A percentile compares a stretch with the other conserved stretches of the same genome.
phyloP scores from a whole-genome alignment of 495 filamentous ascomycete species.

The Friedmanniomyces endolithicus region DNA sequence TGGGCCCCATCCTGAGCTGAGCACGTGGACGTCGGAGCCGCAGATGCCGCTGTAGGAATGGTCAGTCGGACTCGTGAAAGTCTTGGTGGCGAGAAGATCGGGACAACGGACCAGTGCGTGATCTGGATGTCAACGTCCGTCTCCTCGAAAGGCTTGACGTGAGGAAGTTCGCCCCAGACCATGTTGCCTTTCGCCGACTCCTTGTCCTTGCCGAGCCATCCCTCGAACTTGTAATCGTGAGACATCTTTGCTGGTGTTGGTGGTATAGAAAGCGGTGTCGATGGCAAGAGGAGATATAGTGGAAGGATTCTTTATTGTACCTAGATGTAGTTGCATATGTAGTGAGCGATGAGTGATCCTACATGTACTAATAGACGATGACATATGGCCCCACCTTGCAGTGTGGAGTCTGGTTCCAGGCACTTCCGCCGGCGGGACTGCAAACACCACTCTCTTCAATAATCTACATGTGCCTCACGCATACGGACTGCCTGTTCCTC shows the following conservation, averaged over 20 bases:
- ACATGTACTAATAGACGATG: too few relatives aligned
- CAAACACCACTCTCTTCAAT: too few relatives aligned
- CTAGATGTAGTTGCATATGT: too few relatives aligned
- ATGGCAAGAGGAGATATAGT: neutral
- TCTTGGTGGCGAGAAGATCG: slow-evolving; percentile 48
- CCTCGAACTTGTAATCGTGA: slow-evolving; percentile 46
- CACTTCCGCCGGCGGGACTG: too few relatives aligned
- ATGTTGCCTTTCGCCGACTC: slow-evolving; percentile 55
- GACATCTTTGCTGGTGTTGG: slow-evolving; percentile 1
- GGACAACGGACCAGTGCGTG: slow-evolving; percentile 50
- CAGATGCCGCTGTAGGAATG: neutral
- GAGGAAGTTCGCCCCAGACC: slow-evolving; percentile 38
- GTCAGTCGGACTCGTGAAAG: neutral
- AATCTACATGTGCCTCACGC: too few relatives aligned
- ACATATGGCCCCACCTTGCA: too few relatives aligned
- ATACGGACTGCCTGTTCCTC: too few relatives aligned
- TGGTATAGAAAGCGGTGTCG: neutral
- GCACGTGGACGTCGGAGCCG: slow-evolving; percentile 48
- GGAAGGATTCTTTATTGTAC: too few relatives aligned
- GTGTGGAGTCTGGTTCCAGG: too few relatives aligned
- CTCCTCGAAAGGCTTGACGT: slow-evolving; percentile 64
- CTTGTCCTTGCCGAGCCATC: slow-evolving; percentile 63
- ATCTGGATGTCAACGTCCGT: slow-evolving; percentile 69
- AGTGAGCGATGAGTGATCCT: too few relatives aligned
- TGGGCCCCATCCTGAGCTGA: slow-evolving; percentile 59